Base-by-base conservation (phyloP, 2,329 filamentous ascomycete species). In the Domatiomyces globalis region DNA sequence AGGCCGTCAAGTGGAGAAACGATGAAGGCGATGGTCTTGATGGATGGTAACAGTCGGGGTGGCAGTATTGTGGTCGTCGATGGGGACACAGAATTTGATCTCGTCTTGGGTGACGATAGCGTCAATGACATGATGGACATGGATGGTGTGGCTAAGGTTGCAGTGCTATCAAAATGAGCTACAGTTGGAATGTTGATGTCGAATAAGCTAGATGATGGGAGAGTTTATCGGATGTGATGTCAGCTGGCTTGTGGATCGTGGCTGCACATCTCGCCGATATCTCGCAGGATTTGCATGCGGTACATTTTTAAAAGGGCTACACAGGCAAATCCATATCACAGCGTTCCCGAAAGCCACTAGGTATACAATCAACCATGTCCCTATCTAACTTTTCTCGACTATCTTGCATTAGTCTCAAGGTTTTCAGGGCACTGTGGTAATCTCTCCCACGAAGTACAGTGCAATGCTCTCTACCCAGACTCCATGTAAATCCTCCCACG, bases 1-100 rank as follows among this genome's bases (percentile, higher is more conserved):
- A 80, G 85, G 27, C 85, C 85, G 2, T 71, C 71, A 20, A 68
- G 72, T 46, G 45, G 45, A 29, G 66, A 65, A 39, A 74, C 71
- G 55, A 75, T 85, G 63, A 86, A 81, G 67, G 74, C 80, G 52
- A 83, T 80, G 47, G 73, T 81, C 43, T 70, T 85, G 50, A 78
- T 85, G 67, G 49, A 73, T 47, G 58, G 56, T 17, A 44, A 25
- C 25, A 45, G 52, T 10, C 49, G 54, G 33, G 49, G 57, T 25
- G 58, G 50, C 7, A 51, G 56, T 43, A 58, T 61, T 22, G 39
- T 58, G 18, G 44, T 57, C 2, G 25, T 61, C 22, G 48, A 53
- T 10, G 56, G 56, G 39, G 45, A 51, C 5, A 53, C 51, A 15
- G 52, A 49, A 29, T 61, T 61, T 45, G 54, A 54, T 39, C 33